Evolutionary conservation across 2,329 filamentous ascomycete species (phyloP).

Genomic region (Scortechinia acanthostroma): DNA sequence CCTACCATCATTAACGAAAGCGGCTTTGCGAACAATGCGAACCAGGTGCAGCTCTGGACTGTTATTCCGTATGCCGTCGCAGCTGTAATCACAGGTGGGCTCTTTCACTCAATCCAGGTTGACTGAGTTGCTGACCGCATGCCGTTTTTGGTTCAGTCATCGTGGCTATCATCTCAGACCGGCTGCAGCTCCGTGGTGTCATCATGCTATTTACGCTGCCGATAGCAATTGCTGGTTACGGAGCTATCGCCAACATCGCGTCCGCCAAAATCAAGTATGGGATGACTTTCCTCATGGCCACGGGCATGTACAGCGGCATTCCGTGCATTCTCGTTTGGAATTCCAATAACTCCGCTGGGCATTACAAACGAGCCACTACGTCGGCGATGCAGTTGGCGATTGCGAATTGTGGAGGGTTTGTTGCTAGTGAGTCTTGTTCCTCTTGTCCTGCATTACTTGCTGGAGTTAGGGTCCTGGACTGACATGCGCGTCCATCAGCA

Average conservation of each 20-base stretch:
- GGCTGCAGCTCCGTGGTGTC: conserved; percentile 46
- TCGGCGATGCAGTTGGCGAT: conserved; percentile 58
- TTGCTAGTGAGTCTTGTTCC: conserved; percentile 36
- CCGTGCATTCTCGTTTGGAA: conserved; percentile 60
- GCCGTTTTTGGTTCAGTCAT: conserved; percentile 25
- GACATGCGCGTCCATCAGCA: conserved; percentile 18
- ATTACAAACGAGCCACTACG: conserved; percentile 66
- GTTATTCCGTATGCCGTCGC: conserved; percentile 59
- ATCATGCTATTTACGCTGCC: conserved; percentile 58
- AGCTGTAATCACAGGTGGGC: conserved; percentile 39
- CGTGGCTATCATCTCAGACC: conserved; percentile 50
- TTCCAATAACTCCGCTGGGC: conserved; percentile 60
- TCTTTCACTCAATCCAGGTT: conserved; percentile 3
- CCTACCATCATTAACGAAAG: conserved; percentile 58
- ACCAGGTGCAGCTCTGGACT: conserved; percentile 53
- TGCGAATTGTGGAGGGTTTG: conserved; percentile 62
- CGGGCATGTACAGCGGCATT: conserved; percentile 55
- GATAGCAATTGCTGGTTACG: conserved; percentile 59
- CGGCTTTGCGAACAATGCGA: conserved; percentile 40
- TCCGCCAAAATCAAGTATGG: conserved; percentile 47
- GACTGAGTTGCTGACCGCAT: conserved; percentile 2
- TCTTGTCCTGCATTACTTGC: not conserved
- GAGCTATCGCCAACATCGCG: conserved; percentile 47
- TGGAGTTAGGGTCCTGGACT: not conserved
- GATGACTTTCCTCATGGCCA: conserved; percentile 64